Evolutionary conservation across 2,329 filamentous ascomycete genomes (phyloP).

Genomic region (Alternaria hordeiaustralica): DNA sequence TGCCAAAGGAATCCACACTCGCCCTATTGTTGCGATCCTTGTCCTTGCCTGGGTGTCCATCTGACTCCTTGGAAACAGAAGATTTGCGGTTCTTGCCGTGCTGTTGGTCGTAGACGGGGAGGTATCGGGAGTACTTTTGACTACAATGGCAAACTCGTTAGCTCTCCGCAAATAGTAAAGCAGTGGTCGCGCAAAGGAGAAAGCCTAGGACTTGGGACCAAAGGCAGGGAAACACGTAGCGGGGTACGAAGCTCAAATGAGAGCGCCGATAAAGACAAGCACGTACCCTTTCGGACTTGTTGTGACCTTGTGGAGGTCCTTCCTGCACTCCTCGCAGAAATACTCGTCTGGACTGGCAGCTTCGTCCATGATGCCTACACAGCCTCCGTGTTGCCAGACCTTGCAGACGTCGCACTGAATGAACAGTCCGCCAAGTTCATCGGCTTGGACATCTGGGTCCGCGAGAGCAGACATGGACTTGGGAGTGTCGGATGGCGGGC

Average conservation of each 20-base stretch:
- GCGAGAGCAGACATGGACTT: constrained; percentile 61
- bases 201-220: background rate
- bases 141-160: constrained; percentile 47
- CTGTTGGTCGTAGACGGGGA: constrained; percentile 64
- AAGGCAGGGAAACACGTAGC: background rate
- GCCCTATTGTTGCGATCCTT: constrained; percentile 61
- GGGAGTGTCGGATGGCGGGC: constrained; percentile 68
- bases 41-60: constrained; percentile 61
- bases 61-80: constrained; percentile 69
- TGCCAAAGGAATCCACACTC: constrained; percentile 68
- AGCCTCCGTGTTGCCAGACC: constrained; percentile 98
- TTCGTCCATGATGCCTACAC: constrained; percentile 95
- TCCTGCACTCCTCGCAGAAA: constrained; percentile 94
- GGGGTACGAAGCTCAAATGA: constrained; percentile 12
- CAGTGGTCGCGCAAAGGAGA: background rate
- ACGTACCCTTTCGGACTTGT: constrained; percentile 84
- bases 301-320: constrained; percentile 86
- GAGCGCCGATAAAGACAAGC: constrained; percentile 17
- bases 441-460: constrained; percentile 60
- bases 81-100: constrained; percentile 63
- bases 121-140: constrained; percentile 68
- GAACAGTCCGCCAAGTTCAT: constrained; percentile 93
- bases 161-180: background rate
- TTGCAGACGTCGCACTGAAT: constrained; percentile 98
- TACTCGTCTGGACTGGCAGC: constrained; percentile 94